These are phyloP conservation scores for Candida pini DNA, from an alignment of 805 yeast genomes.

Conservation along the genomic window DNA sequence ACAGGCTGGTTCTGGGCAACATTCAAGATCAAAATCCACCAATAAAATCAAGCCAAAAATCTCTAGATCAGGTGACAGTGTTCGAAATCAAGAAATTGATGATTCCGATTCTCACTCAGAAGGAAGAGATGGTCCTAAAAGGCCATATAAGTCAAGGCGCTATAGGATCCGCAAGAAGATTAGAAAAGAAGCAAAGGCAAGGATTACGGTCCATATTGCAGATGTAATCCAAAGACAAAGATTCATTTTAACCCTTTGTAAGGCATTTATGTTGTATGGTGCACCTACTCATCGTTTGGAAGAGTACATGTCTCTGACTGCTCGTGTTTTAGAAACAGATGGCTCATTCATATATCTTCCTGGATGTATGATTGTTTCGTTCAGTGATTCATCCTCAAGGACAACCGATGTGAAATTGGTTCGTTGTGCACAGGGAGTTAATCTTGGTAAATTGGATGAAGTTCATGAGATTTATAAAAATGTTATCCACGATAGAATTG, in stretches of 20 bases:
- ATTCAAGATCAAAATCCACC: background rate
- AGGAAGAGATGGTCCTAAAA: constrained; percentile 6
- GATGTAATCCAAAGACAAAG: constrained; percentile 83
- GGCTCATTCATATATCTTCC: constrained; percentile 91
- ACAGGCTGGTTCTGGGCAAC: too few relatives aligned
- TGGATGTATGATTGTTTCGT: constrained; percentile 91
- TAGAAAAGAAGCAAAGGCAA: constrained; percentile 45
- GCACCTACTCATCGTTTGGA: constrained; percentile 96
- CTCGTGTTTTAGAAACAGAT: constrained; percentile 87
- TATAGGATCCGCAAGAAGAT: constrained; percentile 23
- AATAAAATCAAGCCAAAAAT: background rate
- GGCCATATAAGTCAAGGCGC: background rate
- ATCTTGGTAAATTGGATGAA: constrained; percentile 72
- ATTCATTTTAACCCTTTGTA: constrained; percentile 78
- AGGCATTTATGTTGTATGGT: constrained; percentile 88
- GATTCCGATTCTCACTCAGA: constrained; percentile 2
- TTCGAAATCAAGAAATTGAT: background rate
- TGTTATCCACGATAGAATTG: constrained; percentile 83
- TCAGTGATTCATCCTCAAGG: constrained; percentile 90
- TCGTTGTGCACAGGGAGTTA: constrained; percentile 83
- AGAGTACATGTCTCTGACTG: constrained; percentile 88
- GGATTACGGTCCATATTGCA: constrained; percentile 90
- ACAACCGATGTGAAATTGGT: constrained; percentile 92
- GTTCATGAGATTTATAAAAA: constrained; percentile 81
- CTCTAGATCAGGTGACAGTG: constrained; percentile 1